Evolutionary conservation across 106 monocot genomes (phyloP).

Genomic region (Phalaenopsis aphrodite): DNA sequence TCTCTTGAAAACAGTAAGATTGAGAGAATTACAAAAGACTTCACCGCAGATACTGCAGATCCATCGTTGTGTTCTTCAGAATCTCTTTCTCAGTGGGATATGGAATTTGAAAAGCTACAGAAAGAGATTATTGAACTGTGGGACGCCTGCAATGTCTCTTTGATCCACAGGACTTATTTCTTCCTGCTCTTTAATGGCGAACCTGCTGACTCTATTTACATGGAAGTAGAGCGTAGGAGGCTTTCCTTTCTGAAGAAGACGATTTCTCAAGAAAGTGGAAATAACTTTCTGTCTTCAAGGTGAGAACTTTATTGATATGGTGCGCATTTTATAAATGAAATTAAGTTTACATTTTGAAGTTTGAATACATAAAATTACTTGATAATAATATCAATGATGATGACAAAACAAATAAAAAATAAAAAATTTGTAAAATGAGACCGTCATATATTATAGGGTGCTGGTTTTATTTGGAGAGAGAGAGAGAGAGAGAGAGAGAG

Average conservation of each 20-base stretch:
- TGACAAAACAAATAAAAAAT: neutral
- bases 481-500: neutral
- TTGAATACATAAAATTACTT: neutral
- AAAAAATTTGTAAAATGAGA: neutral
- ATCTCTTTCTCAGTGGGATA: constrained; percentile 35
- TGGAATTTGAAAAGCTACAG: constrained; percentile 69
- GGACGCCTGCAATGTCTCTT: constrained; percentile 77
- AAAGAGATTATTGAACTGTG: constrained; percentile 69
- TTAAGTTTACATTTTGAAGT: neutral
- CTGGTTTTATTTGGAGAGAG: neutral
- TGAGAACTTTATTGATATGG: neutral
- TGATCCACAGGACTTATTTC: constrained; percentile 80
- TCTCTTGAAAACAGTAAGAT: neutral
- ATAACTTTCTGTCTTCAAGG: constrained; percentile 38
- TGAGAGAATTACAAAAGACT: constrained; percentile 32
- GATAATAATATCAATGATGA: neutral
- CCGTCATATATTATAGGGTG: neutral
- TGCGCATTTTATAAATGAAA: neutral
- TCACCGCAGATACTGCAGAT: constrained; percentile 4
- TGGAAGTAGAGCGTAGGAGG: constrained; percentile 85
- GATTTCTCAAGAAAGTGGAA: constrained; percentile 11
- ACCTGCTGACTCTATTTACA: constrained; percentile 64
- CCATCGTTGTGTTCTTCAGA: constrained; percentile 24
- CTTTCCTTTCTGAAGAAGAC: constrained; percentile 53
- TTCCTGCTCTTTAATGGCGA: constrained; percentile 89